Conservation (phyloP, 176 grass and related monocot genomes). For the Oryza meridionalis region DNA sequence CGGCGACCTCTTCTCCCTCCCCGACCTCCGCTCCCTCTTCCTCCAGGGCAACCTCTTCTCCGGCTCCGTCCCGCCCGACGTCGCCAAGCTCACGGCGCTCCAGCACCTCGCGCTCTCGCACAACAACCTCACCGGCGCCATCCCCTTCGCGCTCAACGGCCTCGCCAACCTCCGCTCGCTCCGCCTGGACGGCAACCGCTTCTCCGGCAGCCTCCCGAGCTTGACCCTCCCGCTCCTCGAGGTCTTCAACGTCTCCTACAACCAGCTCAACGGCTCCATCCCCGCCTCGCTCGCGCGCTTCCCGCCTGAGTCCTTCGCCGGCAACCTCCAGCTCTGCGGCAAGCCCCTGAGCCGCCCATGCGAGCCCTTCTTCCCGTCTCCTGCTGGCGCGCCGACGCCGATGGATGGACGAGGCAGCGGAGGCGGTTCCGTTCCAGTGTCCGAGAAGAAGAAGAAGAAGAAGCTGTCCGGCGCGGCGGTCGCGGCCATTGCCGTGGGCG, state of each 20-base stretch:
- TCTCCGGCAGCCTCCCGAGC: slow-evolving; percentile 71
- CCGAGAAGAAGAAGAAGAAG: slow-evolving; percentile 10
- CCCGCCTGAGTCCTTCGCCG: slow-evolving; percentile 50
- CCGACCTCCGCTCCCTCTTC: slow-evolving; percentile 51
- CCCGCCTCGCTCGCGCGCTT: slow-evolving; percentile 57
- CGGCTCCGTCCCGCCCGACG: slow-evolving; percentile 37
- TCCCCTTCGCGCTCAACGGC: slow-evolving; percentile 50
- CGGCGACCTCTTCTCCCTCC: slow-evolving; percentile 50
- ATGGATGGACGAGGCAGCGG: too few relatives aligned
- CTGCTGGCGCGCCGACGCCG: slow-evolving; percentile 2
- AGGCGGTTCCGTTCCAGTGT: not conserved
- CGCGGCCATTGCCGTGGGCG: slow-evolving; percentile 56
- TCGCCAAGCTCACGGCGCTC: slow-evolving; percentile 47
- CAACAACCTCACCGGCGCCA: slow-evolving; percentile 57
- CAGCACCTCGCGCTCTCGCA: slow-evolving; percentile 60
- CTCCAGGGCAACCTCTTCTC: slow-evolving; percentile 67
- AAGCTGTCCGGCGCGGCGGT: slow-evolving; percentile 66
- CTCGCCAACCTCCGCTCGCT: slow-evolving; percentile 39
- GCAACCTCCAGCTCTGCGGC: slow-evolving; percentile 70
- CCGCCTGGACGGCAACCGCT: slow-evolving; percentile 52
- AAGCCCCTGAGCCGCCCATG: slow-evolving; percentile 46
- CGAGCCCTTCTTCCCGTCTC: slow-evolving; percentile 50
- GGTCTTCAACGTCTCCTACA: slow-evolving; percentile 70
- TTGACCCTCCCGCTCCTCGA: slow-evolving; percentile 48
- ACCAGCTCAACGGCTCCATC: slow-evolving; percentile 79